phyloP scores from a whole-genome alignment of 2,329 filamentous ascomycete genomes.

The Corinectria fuckeliana region DNA sequence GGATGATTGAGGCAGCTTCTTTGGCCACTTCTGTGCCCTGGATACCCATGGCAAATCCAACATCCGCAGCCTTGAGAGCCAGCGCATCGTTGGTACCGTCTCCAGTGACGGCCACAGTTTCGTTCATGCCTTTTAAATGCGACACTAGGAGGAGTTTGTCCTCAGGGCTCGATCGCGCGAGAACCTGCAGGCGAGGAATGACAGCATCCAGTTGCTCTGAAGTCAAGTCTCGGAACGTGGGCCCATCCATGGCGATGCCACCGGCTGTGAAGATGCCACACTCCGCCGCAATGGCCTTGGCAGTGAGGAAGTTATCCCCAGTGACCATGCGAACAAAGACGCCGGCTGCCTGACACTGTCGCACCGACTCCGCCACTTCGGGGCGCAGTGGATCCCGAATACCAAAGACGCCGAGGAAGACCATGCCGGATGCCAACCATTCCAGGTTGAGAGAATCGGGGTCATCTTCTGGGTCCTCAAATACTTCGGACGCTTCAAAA shows the following conservation, averaged over 20 bases:
- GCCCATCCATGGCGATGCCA: conserved; percentile 71
- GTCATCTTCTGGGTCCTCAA: conserved; percentile 54
- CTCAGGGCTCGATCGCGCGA: conserved; percentile 65
- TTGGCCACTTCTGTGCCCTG: conserved; percentile 72
- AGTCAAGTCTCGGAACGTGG: conserved; percentile 64
- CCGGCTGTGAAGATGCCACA: conserved; percentile 68
- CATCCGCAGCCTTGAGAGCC: conserved; percentile 69
- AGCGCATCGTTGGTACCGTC: conserved; percentile 73
- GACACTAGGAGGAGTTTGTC: conserved; percentile 64
- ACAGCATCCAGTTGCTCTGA: conserved; percentile 58
- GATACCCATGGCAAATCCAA: conserved; percentile 73
- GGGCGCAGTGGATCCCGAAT: conserved; percentile 69
- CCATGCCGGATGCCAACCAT: conserved; percentile 65
- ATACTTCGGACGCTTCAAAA: conserved; percentile 71
- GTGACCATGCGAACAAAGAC: conserved; percentile 70
- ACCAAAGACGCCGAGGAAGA: conserved; percentile 71
- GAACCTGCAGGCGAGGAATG: conserved; percentile 56
- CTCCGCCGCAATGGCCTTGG: conserved; percentile 68
- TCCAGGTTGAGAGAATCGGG: conserved; percentile 45
- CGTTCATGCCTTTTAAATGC: conserved; percentile 59
- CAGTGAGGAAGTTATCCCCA: conserved; percentile 59
- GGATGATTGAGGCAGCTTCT: conserved; percentile 71
- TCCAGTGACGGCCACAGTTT: conserved; percentile 69
- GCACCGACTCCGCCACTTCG: conserved; percentile 65
- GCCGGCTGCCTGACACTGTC: conserved; percentile 65